These are phyloP conservation scores for Pseudogymnoascus sp. DNA, from an alignment of 2,329 filamentous ascomycete species.

Conservation along the genomic window DNA sequence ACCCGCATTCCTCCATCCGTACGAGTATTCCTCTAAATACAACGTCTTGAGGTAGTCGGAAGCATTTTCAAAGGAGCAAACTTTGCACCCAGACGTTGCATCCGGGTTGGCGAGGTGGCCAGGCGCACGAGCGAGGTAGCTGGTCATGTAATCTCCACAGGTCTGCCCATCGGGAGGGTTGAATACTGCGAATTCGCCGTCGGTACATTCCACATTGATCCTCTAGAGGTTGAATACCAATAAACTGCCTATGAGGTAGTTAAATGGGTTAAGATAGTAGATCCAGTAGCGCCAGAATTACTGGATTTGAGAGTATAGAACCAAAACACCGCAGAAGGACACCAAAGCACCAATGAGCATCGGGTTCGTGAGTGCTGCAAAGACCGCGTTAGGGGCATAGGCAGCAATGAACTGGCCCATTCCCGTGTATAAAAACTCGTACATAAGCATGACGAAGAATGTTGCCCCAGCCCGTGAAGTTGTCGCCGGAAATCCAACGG, in stretches of 20 bases:
- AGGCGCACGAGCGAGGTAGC: slow-evolving; percentile 36
- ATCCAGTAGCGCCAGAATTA: slow-evolving; percentile 53
- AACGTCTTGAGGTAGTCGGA: slow-evolving; percentile 51
- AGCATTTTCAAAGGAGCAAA: slow-evolving; percentile 51
- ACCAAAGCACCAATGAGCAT: slow-evolving; percentile 53
- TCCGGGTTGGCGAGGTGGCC: slow-evolving; percentile 52
- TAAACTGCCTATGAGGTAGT: slow-evolving; percentile 50
- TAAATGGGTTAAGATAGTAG: slow-evolving; percentile 53
- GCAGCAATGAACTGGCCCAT: slow-evolving; percentile 57
- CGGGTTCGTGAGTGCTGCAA: slow-evolving; percentile 49
- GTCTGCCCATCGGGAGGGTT: slow-evolving; percentile 35
- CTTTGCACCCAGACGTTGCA: slow-evolving; percentile 44
- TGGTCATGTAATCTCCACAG: slow-evolving; percentile 47
- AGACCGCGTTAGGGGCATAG: slow-evolving; percentile 52
- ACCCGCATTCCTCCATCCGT: slow-evolving; percentile 58
- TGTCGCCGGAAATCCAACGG: slow-evolving; percentile 33
- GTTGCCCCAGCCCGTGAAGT: slow-evolving; percentile 37
- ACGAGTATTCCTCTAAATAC: slow-evolving; percentile 51
- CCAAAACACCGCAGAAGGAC: slow-evolving; percentile 66
- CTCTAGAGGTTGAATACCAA: slow-evolving; percentile 44
- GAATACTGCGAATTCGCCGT: slow-evolving; percentile 40
- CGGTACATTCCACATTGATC: slow-evolving; percentile 36
- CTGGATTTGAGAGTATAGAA: slow-evolving; percentile 54
- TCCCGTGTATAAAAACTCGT: slow-evolving; percentile 51
- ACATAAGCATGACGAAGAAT: slow-evolving; percentile 48